Evolutionary conservation across 2,329 filamentous ascomycete species (phyloP).

Genomic region (Fusarium irregulare): DNA sequence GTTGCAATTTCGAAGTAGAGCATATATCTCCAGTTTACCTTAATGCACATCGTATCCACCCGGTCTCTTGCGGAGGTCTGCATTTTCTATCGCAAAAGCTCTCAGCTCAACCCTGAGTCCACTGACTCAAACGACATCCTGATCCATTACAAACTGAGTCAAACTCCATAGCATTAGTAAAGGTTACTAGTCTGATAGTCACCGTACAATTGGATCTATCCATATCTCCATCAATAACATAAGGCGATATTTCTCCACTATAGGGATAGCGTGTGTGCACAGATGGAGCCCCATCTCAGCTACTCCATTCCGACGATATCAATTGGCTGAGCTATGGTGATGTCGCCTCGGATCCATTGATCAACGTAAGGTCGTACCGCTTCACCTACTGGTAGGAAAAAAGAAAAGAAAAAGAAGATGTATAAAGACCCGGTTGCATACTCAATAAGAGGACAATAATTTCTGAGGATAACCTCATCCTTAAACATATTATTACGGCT

Average conservation of each 20-base stretch:
- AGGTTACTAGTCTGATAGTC: too few relatives aligned
- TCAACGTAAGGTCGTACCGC: background rate
- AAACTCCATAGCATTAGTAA: background rate
- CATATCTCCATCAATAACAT: background rate
- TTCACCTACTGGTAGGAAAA: background rate
- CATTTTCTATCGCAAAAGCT: background rate
- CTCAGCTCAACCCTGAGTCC: background rate
- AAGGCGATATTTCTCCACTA: background rate
- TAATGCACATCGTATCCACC: background rate
- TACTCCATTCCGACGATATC: background rate
- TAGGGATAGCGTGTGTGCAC: background rate
- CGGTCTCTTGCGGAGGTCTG: background rate
- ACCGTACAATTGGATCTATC: background rate
- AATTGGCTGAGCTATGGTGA: background rate
- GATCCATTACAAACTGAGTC: too few relatives aligned
- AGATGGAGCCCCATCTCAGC: background rate
- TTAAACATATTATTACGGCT: background rate
- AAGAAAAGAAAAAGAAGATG: background rate
- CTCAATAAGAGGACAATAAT: background rate
- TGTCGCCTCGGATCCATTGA: background rate
- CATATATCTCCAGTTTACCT: background rate
- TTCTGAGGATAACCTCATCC: background rate
- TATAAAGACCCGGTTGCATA: rapidly evolving
- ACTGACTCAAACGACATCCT: background rate
- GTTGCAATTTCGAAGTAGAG: background rate